These are phyloP conservation scores for Juncus inflexus DNA, from an alignment of 176 grass and related monocot genomes.

Conservation along the genomic window DNA sequence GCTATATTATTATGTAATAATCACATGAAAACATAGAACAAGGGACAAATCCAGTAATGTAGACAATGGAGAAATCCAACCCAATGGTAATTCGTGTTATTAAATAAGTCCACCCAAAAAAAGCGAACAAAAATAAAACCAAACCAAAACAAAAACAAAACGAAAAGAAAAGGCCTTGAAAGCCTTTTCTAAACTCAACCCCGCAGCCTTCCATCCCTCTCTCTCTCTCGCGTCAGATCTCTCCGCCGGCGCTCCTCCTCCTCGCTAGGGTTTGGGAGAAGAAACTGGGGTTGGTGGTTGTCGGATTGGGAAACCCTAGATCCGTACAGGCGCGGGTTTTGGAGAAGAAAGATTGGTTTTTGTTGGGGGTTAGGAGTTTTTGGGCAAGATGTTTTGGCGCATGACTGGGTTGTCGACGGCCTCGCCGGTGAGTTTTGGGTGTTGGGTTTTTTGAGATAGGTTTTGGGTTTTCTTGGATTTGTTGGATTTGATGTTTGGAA, in stretches of 20 bases:
- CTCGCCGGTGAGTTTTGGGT: slow-evolving; percentile 35
- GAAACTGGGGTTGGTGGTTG: not conserved
- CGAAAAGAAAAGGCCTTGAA: not conserved
- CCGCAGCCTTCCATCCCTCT: slow-evolving; percentile 4
- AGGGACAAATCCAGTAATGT: not conserved
- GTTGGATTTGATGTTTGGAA: slow-evolving; percentile 10
- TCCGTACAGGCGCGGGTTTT: slow-evolving; percentile 31
- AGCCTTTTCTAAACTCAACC: slow-evolving; percentile 20
- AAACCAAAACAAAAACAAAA: not conserved
- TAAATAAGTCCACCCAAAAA: slow-evolving; percentile 18
- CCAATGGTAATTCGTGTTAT: slow-evolving; percentile 14
- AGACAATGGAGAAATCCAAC: not conserved
- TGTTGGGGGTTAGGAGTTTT: slow-evolving; percentile 1
- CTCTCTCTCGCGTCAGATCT: slow-evolving; percentile 14
- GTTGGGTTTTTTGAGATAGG: not conserved
- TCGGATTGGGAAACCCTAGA: slow-evolving; percentile 15
- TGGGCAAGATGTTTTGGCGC: slow-evolving; percentile 52
- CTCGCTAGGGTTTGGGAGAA: slow-evolving; percentile 13
- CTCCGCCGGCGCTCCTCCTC: not conserved
- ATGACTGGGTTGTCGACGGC: slow-evolving; percentile 39
- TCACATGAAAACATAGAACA: too few relatives aligned
- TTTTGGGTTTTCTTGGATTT: not conserved
- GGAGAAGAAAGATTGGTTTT: slow-evolving; percentile 40
- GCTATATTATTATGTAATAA: too few relatives aligned
- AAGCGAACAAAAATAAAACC: slow-evolving; percentile 15